Base-by-base conservation (phyloP, 2,329 filamentous ascomycete genomes). In the Helotiales sp. region DNA sequence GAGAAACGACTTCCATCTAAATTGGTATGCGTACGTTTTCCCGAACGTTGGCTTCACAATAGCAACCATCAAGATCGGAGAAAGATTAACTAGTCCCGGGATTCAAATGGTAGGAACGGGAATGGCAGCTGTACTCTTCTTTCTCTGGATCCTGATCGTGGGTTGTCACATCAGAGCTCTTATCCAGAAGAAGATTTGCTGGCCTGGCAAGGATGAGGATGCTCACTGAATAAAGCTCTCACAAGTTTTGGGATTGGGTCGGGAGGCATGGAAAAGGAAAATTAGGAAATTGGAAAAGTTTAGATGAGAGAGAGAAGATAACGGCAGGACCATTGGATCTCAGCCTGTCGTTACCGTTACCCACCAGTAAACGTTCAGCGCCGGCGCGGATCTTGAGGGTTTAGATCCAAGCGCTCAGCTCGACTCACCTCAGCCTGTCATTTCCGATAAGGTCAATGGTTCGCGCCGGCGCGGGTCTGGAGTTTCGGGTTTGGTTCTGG, bases 21-120 rank as follows among this genome's bases (percentile, higher is more conserved):
- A 82, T 1, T 87, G 82, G 83, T 87, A 83, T 80, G 83, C 84
- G 0, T 78, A 83, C 69, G 80, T 85, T 15, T 85, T 85, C 70
- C 82, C 82, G 52, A 85, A 85, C 70, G 81, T 79, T 0, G 82
- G 82, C 6, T 85, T 85, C 67, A 79, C 78, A 3, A 71, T 85
- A 51, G 80, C 81, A 2, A 83, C 81, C 1, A 82, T 83, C 54
- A 73, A 79, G 6, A 79, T 84, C 12, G 79, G 76, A 0, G 77
- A 76, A 6, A 74, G 76, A 33, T 72, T 84, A 9, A 66, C 71
- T 31, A 81, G 73, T 57, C 67, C 75, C 0, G 68, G 70, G 0
- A 73, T 83, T 3, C 64, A 74, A 38, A 80, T 78, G 73, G 58
- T 66, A 2, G 62, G 64, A 15, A 60, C 61, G 7, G 58, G 31